These are phyloP conservation scores for Cryphonectria radicalis DNA, from an alignment of 2,329 filamentous ascomycete genomes.

Conservation along the genomic window DNA sequence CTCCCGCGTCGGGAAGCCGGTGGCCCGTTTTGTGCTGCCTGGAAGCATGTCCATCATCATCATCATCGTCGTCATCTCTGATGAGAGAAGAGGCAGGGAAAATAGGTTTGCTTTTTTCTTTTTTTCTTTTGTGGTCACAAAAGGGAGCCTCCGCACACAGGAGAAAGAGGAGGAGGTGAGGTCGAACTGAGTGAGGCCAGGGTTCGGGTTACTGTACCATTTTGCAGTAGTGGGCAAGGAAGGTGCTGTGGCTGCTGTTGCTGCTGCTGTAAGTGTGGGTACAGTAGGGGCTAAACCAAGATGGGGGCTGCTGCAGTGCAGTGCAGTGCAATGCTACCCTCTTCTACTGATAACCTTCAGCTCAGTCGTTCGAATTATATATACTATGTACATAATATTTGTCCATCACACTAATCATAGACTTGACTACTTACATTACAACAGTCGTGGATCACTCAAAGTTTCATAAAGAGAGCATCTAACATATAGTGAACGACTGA, in stretches of 20 bases:
- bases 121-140: not conserved
- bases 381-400: too few species aligned
- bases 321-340: not conserved
- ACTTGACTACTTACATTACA: too few species aligned
- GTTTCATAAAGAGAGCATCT: too few species aligned
- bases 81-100: not conserved
- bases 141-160: too few species aligned
- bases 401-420: too few species aligned
- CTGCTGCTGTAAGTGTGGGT: too few species aligned
- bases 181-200: not conserved
- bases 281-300: too few species aligned
- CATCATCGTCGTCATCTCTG: not conserved
- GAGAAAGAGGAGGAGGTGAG: not conserved
- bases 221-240: not conserved
- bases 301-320: not conserved
- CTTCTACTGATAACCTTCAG: too few species aligned
- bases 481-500: not conserved
- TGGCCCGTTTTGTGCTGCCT: not conserved
- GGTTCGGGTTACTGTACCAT: not conserved
- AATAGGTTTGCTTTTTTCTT: not conserved
- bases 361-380: too few species aligned
- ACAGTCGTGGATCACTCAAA: too few species aligned
- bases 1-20: conserved; percentile 4
- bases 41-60: not conserved
- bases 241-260: too few species aligned